phyloP scores from a whole-genome alignment of 371 early-diverging fungal genomes.

The Mortierella sp. region DNA sequence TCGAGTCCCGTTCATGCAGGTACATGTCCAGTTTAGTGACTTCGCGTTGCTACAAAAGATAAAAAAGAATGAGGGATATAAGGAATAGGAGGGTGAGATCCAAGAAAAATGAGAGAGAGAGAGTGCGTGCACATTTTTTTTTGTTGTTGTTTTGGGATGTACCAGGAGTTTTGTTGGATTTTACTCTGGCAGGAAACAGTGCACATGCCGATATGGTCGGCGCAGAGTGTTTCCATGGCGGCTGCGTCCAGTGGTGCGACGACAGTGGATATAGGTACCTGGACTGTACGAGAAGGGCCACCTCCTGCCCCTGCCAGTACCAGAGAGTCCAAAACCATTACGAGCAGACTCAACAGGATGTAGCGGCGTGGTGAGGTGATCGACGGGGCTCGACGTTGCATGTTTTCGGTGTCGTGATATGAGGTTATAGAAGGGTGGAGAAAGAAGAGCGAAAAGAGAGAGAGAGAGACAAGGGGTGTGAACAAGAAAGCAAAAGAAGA shows the following conservation, averaged over 20 bases:
- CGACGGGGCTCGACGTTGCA: neutral
- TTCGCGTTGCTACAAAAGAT: slow-evolving; percentile 16
- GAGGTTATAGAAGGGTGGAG: too few species aligned
- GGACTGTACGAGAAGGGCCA: neutral
- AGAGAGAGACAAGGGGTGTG: neutral
- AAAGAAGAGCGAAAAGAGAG: neutral
- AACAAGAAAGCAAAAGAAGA: neutral
- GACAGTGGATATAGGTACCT: neutral
- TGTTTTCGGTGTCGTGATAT: neutral
- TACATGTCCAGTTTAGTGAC: slow-evolving; percentile 23
- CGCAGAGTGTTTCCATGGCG: slow-evolving; percentile 20
- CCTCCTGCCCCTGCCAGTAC: neutral
- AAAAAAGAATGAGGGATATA: neutral
- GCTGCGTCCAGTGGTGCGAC: neutral
- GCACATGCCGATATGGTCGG: slow-evolving; percentile 37
- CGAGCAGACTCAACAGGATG: neutral
- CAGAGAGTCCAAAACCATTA: neutral
- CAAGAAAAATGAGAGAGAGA: neutral
- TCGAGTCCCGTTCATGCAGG: neutral
- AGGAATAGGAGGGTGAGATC: neutral
- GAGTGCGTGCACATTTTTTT: neutral
- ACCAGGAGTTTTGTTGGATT: slow-evolving; percentile 22
- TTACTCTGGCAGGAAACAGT: slow-evolving; percentile 33
- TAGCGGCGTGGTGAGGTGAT: neutral
- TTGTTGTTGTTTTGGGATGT: neutral